phyloP scores from a whole-genome alignment of 2,329 filamentous ascomycete genomes.

The Seiridium cupressi region DNA sequence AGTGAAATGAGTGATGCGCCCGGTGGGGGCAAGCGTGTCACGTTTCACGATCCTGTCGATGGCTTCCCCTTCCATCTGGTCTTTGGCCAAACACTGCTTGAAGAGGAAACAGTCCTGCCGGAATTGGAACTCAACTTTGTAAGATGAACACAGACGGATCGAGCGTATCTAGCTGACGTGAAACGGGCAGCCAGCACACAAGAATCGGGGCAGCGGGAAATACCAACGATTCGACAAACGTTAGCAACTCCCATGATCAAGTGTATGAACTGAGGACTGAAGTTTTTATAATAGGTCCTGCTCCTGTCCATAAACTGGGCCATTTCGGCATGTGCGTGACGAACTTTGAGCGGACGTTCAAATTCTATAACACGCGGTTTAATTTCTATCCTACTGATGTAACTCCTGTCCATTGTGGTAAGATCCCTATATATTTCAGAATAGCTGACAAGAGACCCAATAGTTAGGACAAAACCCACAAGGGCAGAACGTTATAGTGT shows the following conservation, averaged over 20 bases:
- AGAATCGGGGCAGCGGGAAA: not conserved
- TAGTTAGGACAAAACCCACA: too few relatives aligned
- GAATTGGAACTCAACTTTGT: too few relatives aligned
- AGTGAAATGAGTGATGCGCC: not conserved
- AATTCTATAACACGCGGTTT: not conserved
- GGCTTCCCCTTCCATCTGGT: not conserved
- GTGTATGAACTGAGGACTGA: not conserved
- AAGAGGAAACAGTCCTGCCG: too few relatives aligned
- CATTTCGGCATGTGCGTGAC: not conserved
- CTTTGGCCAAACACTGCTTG: not conserved
- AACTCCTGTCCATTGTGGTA: not conserved
- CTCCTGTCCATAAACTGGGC: not conserved
- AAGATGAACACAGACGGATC: too few relatives aligned
- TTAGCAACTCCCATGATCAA: too few relatives aligned
- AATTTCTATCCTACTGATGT: not conserved
- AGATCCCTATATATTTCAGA: not conserved
- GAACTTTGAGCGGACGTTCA: not conserved
- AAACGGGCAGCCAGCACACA: not conserved
- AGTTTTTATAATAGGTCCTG: not conserved
- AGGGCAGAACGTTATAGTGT: too few relatives aligned
- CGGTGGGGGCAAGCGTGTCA: not conserved
- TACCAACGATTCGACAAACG: too few relatives aligned
- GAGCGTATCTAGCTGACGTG: not conserved
- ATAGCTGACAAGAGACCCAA: too few relatives aligned
- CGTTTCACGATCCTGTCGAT: not conserved